Base-by-base conservation (phyloP, 306 rosid species). In the Prunus padus region DNA sequence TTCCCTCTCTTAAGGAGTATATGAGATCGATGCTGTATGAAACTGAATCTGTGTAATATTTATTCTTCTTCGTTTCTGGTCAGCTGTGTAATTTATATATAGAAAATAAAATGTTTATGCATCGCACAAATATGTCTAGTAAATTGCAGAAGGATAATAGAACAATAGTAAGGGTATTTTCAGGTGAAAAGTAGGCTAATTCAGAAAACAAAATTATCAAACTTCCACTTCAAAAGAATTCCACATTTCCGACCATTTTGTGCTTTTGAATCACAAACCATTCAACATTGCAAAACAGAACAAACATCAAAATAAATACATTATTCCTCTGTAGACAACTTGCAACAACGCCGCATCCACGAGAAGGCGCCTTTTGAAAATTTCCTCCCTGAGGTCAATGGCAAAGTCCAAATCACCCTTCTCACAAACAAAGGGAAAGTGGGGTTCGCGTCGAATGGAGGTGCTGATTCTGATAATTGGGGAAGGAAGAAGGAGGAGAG, bases 371-470 rank as follows among this genome's bases (percentile, higher is more conserved):
- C 49, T 77, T 26, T 54, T 30, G 75, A 89, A 85, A 61, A 90
- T 82, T 25, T 90, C 84, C 72, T 85, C 80, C 71, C 78, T 69
- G 25, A 89, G 77, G 55, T 86, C 86, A 65, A 69, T 19, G 20
- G 86, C 93, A 1, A 76, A 76, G 45, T 79, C 84, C 78, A 90
- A 44, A 68, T 93, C 98, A 37, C 91, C 93, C 80, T 82, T 83
- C 83, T 85, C 80, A 54, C 97, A 89, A 19, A 81, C 78, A 77
- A 90, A 90, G 0, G 28, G 28, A 26, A 26, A 26, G 33, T 30
- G 33, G 33, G 3, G 33, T 30, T 30, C 5, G 5, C 33, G 4
- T 30, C 5, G 0, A 30, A 30, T 30, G 33, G 33, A 4, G 33
- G 33, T 30, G 5, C 5, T 30, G 33, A 30, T 30, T 30, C 0